These are phyloP conservation scores for Trichophyton benhamiae DNA, from an alignment of 2,329 filamentous ascomycete genomes.

Conservation along the genomic window DNA sequence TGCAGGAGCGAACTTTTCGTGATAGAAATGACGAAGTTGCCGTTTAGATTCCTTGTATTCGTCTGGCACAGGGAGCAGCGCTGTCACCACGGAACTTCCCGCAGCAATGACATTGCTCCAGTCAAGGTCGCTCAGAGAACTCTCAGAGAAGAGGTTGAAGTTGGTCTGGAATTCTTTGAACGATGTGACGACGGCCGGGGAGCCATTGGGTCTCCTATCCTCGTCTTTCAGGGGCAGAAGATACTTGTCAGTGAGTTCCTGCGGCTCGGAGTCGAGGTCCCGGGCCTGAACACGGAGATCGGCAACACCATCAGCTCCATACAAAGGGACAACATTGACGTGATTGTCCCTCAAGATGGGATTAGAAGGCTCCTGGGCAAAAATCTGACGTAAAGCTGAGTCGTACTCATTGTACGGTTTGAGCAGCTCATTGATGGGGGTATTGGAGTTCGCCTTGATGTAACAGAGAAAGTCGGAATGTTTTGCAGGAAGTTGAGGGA, in stretches of 20 bases:
- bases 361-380: slow-evolving; percentile 21
- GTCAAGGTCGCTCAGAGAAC: slow-evolving; percentile 59
- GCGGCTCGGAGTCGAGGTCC: slow-evolving; percentile 15
- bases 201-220: slow-evolving; percentile 47
- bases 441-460: background rate
- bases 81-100: slow-evolving; percentile 69
- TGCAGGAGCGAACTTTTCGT: slow-evolving; percentile 66
- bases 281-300: slow-evolving; percentile 16
- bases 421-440: slow-evolving; percentile 7
- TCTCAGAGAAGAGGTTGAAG: slow-evolving; percentile 72
- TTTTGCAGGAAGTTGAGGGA: background rate
- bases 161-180: slow-evolving; percentile 64
- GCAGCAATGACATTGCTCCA: slow-evolving; percentile 75
- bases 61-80: slow-evolving; percentile 57
- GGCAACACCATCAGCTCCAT: slow-evolving; percentile 10
- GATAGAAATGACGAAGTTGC: slow-evolving; percentile 54
- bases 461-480: background rate
- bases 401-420: slow-evolving; percentile 22
- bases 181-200: slow-evolving; percentile 54
- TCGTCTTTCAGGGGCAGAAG: slow-evolving; percentile 23
- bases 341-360: slow-evolving; percentile 15
- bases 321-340: slow-evolving; percentile 21
- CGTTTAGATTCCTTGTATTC: slow-evolving; percentile 35
- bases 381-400: slow-evolving; percentile 21
- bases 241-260: slow-evolving; percentile 18